A percentile compares a stretch with the other conserved stretches of the same genome.
Evolutionary conservation across 2,329 filamentous ascomycete species (phyloP).

Genomic region (Pezicula carpinea): DNA sequence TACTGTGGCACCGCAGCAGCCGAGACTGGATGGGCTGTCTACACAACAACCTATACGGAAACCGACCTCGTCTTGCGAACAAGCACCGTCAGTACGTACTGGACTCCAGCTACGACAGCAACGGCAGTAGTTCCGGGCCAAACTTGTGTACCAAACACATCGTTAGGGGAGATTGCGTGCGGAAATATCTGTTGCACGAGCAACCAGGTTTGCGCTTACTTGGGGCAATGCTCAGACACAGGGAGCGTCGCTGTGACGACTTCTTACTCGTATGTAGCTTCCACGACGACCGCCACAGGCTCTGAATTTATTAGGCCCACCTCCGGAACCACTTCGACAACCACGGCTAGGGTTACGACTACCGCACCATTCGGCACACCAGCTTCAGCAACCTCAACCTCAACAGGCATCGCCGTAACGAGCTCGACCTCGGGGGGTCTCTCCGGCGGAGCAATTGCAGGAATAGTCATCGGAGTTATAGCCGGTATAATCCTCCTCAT

Average conservation of each 20-base stretch:
- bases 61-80: constrained; percentile 49
- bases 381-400: constrained; percentile 45
- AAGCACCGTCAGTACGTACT: constrained; percentile 50
- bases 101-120: constrained; percentile 29
- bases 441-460: constrained; percentile 71
- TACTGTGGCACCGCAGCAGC: constrained; percentile 37
- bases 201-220: constrained; percentile 61
- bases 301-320: constrained; percentile 46
- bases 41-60: constrained; percentile 51
- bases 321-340: constrained; percentile 49
- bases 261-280: constrained; percentile 32
- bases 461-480: constrained; percentile 72
- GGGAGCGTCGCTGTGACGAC: constrained; percentile 37
- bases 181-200: constrained; percentile 66
- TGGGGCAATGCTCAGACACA: constrained; percentile 54
- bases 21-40: constrained; percentile 35
- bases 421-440: constrained; percentile 39
- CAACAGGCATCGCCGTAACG: constrained; percentile 2
- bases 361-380: constrained; percentile 44
- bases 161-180: constrained; percentile 55
- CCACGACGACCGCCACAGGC: constrained; percentile 8
- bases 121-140: constrained; percentile 28
- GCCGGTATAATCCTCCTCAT: constrained; percentile 62
- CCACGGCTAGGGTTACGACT: constrained; percentile 45
- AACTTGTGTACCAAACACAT: constrained; percentile 43